A percentile compares a stretch with the other conserved stretches of the same genome.
These are phyloP conservation scores for Sugiyamaella floridensis DNA, from an alignment of 805 yeast genomes.

Conservation along the genomic window DNA sequence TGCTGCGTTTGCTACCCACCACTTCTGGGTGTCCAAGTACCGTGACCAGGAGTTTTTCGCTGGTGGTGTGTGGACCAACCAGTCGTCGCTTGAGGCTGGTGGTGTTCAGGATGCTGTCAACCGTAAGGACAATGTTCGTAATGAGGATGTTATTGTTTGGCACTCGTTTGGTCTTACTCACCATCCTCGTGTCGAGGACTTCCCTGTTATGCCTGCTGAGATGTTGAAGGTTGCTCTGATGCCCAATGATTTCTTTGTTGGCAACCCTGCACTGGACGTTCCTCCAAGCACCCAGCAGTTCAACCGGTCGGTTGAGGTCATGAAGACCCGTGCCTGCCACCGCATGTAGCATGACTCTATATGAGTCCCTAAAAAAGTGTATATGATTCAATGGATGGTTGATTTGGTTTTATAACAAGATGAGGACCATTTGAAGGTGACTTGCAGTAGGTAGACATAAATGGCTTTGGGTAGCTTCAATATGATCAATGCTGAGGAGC, in stretches of 20 bases:
- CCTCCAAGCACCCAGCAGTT: slow-evolving; percentile 63
- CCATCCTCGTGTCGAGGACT: slow-evolving; percentile 76
- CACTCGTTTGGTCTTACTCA: slow-evolving; percentile 78
- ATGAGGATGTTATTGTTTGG: slow-evolving; percentile 74
- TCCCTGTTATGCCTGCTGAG: slow-evolving; percentile 88
- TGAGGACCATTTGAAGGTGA: too few species aligned
- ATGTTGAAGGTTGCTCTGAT: slow-evolving; percentile 58
- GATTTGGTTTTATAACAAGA: too few species aligned
- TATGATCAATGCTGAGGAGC: too few species aligned
- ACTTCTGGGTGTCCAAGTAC: slow-evolving; percentile 77
- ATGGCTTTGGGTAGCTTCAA: too few species aligned
- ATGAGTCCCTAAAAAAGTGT: neutral
- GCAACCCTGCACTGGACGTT: slow-evolving; percentile 70
- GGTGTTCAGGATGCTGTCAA: slow-evolving; percentile 62
- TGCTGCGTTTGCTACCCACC: slow-evolving; percentile 72
- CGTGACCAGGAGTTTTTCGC: slow-evolving; percentile 65
- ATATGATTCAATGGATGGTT: neutral
- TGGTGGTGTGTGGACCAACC: slow-evolving; percentile 84
- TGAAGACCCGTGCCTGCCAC: slow-evolving; percentile 23
- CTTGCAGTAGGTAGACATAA: too few species aligned
- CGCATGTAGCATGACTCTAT: slow-evolving; percentile 1
- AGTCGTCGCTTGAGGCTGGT: slow-evolving; percentile 65
- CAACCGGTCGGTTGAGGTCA: slow-evolving; percentile 50
- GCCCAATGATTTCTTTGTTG: slow-evolving; percentile 70
- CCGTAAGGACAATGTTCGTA: slow-evolving; percentile 56